Percentiles rank a stretch among this genome's conserved stretches.
phyloP scores from a whole-genome alignment of 345 rosid genomes.

The Citrus cavaleriei region DNA sequence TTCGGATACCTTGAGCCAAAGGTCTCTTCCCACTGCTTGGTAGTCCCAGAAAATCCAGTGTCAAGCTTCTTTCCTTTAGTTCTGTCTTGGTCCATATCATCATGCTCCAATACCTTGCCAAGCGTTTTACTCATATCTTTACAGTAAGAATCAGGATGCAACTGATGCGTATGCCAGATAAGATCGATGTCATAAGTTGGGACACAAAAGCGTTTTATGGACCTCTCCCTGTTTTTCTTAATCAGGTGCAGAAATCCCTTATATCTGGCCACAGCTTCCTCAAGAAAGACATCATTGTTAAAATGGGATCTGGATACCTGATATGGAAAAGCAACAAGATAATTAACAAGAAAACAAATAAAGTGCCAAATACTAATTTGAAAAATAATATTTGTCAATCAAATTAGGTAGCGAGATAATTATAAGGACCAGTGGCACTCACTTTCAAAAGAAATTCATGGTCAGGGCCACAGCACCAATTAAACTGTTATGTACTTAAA shows the following conservation, averaged over 20 bases:
- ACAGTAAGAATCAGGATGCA: constrained; percentile 76
- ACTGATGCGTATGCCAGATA: constrained; percentile 97
- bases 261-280: constrained; percentile 83
- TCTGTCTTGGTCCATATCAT: constrained; percentile 89
- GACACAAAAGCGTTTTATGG: constrained; percentile 64
- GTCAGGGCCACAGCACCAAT: background rate
- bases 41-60: constrained; percentile 76
- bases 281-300: constrained; percentile 57
- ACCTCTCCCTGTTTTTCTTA: constrained; percentile 66
- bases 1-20: constrained; percentile 82
- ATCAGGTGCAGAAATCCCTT: constrained; percentile 87
- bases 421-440: background rate
- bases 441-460: background rate
- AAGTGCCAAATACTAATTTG: background rate
- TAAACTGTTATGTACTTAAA: background rate
- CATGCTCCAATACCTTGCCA: constrained; percentile 86
- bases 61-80: constrained; percentile 87
- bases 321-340: constrained; percentile 9
- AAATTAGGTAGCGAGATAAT: background rate
- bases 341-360: background rate
- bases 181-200: constrained; percentile 97
- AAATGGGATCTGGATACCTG: constrained; percentile 79
- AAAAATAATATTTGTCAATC: background rate
- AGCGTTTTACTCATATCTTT: constrained; percentile 51
- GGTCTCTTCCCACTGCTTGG: constrained; percentile 80